These are phyloP conservation scores for Moricandia arvensis DNA, from an alignment of 345 rosid species.

Conservation along the genomic window DNA sequence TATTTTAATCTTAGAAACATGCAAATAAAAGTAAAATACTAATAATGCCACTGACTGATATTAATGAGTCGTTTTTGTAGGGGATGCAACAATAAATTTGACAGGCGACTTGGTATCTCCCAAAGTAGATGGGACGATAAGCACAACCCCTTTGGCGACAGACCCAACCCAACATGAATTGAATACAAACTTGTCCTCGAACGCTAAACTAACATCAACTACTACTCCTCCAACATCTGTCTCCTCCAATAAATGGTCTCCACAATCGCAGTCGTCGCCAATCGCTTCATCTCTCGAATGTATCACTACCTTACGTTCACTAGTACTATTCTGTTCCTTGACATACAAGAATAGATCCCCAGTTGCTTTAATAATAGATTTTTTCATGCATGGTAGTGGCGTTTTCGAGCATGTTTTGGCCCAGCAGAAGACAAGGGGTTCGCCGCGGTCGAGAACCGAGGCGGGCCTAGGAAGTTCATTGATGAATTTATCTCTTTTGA, in stretches of 20 bases:
- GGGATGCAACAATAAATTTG: slow-evolving; percentile 27
- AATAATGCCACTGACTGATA: neutral
- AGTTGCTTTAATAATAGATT: slow-evolving; percentile 25
- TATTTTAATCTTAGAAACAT: neutral
- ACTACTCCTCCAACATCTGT: slow-evolving; percentile 19
- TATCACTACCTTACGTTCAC: slow-evolving; percentile 35
- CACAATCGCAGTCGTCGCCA: neutral
- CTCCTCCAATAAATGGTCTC: slow-evolving; percentile 41
- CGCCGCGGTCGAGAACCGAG: slow-evolving; percentile 36
- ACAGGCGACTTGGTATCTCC: slow-evolving; percentile 24
- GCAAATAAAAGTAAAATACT: neutral
- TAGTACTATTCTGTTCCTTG: slow-evolving; percentile 38
- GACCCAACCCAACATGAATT: slow-evolving; percentile 60
- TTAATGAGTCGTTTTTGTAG: slow-evolving; percentile 1
- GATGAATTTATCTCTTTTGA: slow-evolving; percentile 21
- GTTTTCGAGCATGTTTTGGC: slow-evolving; percentile 22
- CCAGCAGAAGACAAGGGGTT: slow-evolving; percentile 37
- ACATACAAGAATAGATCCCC: slow-evolving; percentile 39
- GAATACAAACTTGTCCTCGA: slow-evolving; percentile 30
- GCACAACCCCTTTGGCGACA: slow-evolving; percentile 40
- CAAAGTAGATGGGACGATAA: slow-evolving; percentile 38
- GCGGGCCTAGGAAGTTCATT: slow-evolving; percentile 22
- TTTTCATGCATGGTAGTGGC: slow-evolving; percentile 42
- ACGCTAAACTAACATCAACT: slow-evolving; percentile 37
- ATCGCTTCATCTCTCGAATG: slow-evolving; percentile 27